Evolutionary conservation across 805 yeast species (phyloP).

Genomic region (Metschnikowia bowlesiae): DNA sequence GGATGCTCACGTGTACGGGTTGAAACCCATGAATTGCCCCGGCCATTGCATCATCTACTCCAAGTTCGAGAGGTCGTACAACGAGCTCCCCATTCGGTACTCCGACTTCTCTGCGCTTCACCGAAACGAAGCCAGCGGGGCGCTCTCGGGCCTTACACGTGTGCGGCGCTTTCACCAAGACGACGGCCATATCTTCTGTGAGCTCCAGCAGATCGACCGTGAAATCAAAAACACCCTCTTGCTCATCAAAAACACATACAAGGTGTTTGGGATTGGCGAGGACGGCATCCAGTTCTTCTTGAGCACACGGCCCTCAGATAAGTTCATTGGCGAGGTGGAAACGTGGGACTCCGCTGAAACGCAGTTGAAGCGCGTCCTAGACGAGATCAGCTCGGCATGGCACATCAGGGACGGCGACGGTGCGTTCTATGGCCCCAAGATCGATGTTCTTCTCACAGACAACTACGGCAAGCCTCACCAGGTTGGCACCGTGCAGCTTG

Average conservation of each 20-base stretch:
- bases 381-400: slow-evolving; percentile 57
- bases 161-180: slow-evolving; percentile 96
- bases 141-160: slow-evolving; percentile 85
- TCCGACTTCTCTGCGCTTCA: slow-evolving; percentile 91
- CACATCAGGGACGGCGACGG: slow-evolving; percentile 87
- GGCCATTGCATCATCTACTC: slow-evolving; percentile 87
- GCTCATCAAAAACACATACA: slow-evolving; percentile 71
- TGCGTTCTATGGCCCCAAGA: slow-evolving; percentile 95
- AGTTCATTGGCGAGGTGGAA: slow-evolving; percentile 67
- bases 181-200: slow-evolving; percentile 95
- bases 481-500: slow-evolving; percentile 92
- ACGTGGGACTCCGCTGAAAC: slow-evolving; percentile 85
- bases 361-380: slow-evolving; percentile 56
- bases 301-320: slow-evolving; percentile 77
- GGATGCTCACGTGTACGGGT: slow-evolving; percentile 51
- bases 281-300: slow-evolving; percentile 56
- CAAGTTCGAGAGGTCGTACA: slow-evolving; percentile 71
- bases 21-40: slow-evolving; percentile 95
- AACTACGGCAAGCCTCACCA: slow-evolving; percentile 80
- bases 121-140: slow-evolving; percentile 93
- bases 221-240: slow-evolving; percentile 73
- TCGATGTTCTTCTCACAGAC: slow-evolving; percentile 81
- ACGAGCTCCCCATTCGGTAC: slow-evolving; percentile 79
- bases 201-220: slow-evolving; percentile 62
- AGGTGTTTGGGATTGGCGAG: slow-evolving; percentile 54